A percentile compares a stretch with the other conserved stretches of the same genome.
Evolutionary conservation across 2,329 filamentous ascomycete genomes (phyloP).

Genomic region (Verticillium dahliae): DNA sequence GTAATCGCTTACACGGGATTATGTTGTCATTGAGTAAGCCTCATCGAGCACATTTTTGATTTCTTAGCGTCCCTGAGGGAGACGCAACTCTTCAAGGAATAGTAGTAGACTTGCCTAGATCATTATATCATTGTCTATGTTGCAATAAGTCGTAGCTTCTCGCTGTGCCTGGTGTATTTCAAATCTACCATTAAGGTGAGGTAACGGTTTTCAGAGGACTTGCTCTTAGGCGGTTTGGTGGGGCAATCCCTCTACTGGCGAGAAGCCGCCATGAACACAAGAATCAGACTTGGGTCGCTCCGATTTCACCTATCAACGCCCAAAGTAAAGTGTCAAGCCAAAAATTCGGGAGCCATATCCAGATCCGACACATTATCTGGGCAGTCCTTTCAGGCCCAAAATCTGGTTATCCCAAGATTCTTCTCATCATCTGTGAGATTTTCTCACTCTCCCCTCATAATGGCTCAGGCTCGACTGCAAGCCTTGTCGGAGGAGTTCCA

Average conservation of each 20-base stretch:
- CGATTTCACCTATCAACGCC: neutral
- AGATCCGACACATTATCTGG: neutral
- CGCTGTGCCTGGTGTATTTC: neutral
- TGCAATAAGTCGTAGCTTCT: no score
- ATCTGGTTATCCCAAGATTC: neutral
- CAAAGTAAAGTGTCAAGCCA: neutral
- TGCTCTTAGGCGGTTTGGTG: neutral
- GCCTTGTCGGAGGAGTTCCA: slow-evolving; percentile 81
- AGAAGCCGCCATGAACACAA: neutral
- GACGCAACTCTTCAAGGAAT: no score
- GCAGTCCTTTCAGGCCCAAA: neutral
- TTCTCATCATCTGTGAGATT: neutral
- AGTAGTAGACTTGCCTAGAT: neutral
- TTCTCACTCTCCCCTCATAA: slow-evolving; percentile 23
- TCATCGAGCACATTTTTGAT: neutral
- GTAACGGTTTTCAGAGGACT: neutral
- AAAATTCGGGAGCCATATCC: neutral
- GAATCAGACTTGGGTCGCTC: neutral
- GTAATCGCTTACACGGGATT: neutral
- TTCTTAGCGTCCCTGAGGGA: no score
- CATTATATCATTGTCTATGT: no score
- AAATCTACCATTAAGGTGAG: neutral
- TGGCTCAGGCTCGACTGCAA: slow-evolving; percentile 77
- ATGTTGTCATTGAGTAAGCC: neutral
- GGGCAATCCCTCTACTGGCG: neutral